A percentile compares a stretch with the other conserved stretches of the same genome.
phyloP scores from a whole-genome alignment of 169 alveolate species.

The Cryptosporidium sp. region DNA sequence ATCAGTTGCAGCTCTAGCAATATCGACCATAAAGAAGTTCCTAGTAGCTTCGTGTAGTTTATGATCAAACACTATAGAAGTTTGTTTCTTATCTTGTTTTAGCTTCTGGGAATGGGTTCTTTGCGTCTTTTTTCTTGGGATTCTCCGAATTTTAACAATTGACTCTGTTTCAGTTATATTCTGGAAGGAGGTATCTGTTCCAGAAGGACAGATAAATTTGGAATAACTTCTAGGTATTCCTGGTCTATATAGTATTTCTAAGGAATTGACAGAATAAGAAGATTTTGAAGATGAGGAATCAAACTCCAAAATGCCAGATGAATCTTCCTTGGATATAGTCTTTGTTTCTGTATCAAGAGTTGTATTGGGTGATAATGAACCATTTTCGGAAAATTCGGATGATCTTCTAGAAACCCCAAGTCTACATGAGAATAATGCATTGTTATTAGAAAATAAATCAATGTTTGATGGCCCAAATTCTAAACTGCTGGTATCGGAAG shows the following conservation, averaged over 20 bases:
- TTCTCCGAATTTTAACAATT: background rate
- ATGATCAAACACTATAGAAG: constrained; percentile 24
- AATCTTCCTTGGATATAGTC: background rate
- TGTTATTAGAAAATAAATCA: background rate
- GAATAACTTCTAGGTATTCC: constrained; percentile 59
- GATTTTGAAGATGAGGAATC: background rate
- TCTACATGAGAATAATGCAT: constrained; percentile 20
- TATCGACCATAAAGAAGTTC: constrained; percentile 68
- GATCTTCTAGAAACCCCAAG: constrained; percentile 34
- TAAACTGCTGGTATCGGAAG: constrained; percentile 37
- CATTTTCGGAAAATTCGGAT: background rate
- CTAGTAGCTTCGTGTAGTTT: constrained; percentile 67
- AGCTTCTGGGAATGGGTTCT: background rate
- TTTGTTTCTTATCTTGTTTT: background rate
- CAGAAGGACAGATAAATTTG: constrained; percentile 61
- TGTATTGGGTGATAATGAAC: background rate
- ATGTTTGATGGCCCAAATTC: constrained; percentile 38
- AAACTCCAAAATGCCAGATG: background rate
- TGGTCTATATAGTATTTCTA: constrained; percentile 41
- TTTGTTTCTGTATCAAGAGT: background rate
- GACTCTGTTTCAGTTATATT: constrained; percentile 4
- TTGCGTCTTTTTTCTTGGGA: constrained; percentile 32
- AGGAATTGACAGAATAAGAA: background rate
- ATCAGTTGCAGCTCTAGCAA: constrained; percentile 75
- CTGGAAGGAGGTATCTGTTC: constrained; percentile 20